Percentiles rank a stretch among this genome's conserved stretches.
These are phyloP conservation scores for Rhodotorula glutinis DNA, from an alignment of 1,284 basidiomycete species.

Conservation along the genomic window DNA sequence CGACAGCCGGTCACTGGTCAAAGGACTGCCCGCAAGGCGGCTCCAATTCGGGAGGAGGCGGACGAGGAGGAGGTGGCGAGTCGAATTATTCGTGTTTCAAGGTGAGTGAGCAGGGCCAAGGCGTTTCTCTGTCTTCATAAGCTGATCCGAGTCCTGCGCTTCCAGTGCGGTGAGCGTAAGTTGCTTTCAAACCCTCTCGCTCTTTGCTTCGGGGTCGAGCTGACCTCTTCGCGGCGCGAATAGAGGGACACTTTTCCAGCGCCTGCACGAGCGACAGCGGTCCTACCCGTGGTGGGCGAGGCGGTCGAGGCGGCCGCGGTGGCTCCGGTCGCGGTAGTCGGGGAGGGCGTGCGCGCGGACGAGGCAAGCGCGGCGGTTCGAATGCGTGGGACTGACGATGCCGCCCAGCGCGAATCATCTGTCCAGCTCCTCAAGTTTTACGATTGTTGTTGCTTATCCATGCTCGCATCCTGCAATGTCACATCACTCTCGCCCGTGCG, in stretches of 20 bases:
- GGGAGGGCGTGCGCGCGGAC: neutral
- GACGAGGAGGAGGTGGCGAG: constrained; percentile 20
- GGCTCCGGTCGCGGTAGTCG: neutral
- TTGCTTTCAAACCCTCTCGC: too few relatives aligned
- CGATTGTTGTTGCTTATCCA: constrained; percentile 6
- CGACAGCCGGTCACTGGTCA: constrained; percentile 34
- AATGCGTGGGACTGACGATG: too few relatives aligned
- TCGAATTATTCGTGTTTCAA: constrained; percentile 48
- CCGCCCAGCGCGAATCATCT: too few relatives aligned
- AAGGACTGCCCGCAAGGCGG: constrained; percentile 45
- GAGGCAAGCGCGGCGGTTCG: neutral
- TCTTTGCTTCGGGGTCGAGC: neutral
- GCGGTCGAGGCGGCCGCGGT: constrained; percentile 3
- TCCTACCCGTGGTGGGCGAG: neutral
- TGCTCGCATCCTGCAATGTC: neutral
- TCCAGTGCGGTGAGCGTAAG: constrained; percentile 36
- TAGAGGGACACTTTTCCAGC: constrained; percentile 16
- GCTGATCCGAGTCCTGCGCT: too few relatives aligned
- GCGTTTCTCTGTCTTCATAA: too few relatives aligned
- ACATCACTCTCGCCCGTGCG: too few relatives aligned
- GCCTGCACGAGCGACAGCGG: constrained; percentile 5
- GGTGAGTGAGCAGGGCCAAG: constrained; percentile 1
- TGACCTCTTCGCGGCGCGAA: neutral
- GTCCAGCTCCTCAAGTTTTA: too few relatives aligned
- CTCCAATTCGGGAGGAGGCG: neutral